A percentile compares a stretch with the other conserved stretches of the same genome.
These are phyloP conservation scores for Cercospora brassicicola DNA, from an alignment of 2,329 filamentous ascomycete genomes.

Conservation along the genomic window DNA sequence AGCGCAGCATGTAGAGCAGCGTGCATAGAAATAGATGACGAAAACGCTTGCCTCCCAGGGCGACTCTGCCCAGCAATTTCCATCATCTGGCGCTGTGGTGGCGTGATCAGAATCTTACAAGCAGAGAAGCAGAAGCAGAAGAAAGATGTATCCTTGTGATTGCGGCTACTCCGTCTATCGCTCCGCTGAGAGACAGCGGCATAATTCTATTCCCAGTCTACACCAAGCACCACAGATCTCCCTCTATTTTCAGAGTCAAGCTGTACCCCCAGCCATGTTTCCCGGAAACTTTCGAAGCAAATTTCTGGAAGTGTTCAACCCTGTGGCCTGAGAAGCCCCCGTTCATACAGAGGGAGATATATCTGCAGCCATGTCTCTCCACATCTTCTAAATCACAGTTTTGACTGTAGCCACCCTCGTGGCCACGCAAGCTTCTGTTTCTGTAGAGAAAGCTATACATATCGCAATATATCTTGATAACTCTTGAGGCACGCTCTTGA, in stretches of 20 bases:
- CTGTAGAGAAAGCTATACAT: background rate
- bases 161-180: background rate
- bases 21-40: background rate
- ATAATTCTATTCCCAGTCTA: background rate
- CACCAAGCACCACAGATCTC: background rate
- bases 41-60: background rate
- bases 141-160: background rate
- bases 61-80: background rate
- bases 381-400: no score
- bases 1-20: constrained; percentile 11
- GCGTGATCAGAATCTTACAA: background rate
- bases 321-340: no score
- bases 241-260: no score
- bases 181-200: background rate
- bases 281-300: no score
- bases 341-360: no score
- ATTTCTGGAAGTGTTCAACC: no score
- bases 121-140: background rate
- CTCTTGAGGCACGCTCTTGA: background rate
- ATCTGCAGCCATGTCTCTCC: no score
- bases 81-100: background rate
- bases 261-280: no score
- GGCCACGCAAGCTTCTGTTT: background rate
- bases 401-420: no score
- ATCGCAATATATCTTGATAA: background rate